Evolutionary conservation across 768 basidiomycete genomes (phyloP).

Genomic region (Serendipita sp.): DNA sequence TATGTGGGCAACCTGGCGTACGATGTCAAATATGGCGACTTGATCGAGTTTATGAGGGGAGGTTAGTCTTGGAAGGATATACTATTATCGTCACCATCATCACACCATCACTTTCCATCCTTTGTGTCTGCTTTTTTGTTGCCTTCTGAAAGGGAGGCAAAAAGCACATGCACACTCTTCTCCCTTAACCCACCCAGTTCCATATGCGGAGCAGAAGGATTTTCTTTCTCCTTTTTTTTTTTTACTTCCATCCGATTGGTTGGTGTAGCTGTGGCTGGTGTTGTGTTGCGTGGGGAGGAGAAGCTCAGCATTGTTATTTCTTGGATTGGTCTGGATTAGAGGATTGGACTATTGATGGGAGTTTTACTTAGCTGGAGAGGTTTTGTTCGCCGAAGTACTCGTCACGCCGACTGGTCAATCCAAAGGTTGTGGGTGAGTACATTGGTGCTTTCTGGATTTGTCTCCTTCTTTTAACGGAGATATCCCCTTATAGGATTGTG

Average conservation of each 20-base stretch:
- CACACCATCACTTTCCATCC: neutral
- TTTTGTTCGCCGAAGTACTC: constrained; percentile 98
- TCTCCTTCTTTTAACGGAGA: constrained; percentile 12
- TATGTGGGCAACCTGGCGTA: constrained; percentile 99
- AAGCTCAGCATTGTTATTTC: constrained; percentile 19
- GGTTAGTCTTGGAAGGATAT: constrained; percentile 70
- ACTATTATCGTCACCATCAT: neutral
- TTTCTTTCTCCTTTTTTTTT: neutral
- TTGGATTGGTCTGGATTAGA: constrained; percentile 25
- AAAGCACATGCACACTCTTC: neutral
- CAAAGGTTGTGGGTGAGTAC: constrained; percentile 98
- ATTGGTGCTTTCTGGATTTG: neutral
- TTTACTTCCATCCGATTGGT: neutral
- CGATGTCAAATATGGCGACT: constrained; percentile 95
- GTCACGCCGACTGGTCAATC: constrained; percentile 92
- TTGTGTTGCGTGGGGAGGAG: constrained; percentile 12
- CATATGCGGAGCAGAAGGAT: too few relatives aligned
- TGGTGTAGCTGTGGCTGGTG: neutral
- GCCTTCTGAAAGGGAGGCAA: neutral
- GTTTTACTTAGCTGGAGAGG: constrained; percentile 96
- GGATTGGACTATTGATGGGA: constrained; percentile 59
- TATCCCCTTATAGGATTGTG: constrained; percentile 52
- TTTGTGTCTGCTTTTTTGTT: neutral
- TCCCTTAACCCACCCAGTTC: too few relatives aligned
- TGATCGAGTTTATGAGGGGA: constrained; percentile 99